Base-by-base conservation (phyloP, 306 rosid species). In the Cicer cuneatum region DNA sequence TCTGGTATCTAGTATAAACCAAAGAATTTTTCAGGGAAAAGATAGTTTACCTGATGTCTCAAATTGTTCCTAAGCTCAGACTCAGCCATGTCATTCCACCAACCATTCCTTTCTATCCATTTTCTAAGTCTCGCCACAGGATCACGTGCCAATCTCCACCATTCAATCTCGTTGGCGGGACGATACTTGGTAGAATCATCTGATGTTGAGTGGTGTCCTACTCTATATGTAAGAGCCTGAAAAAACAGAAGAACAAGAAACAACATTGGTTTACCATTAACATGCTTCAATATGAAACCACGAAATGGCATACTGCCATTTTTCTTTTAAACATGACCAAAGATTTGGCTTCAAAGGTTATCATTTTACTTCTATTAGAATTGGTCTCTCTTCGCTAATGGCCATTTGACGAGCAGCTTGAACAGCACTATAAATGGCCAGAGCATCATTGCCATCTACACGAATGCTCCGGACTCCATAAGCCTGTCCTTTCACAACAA, bases 101-200 rank as follows among this genome's bases (percentile, higher is more conserved):
- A 94, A 74, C 88, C 87, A 43, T 86, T 91, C 74, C 82, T 82
- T 87, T 91, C 93, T 45, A 94, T 85, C 98, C 98, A 94, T 71
- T 94, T 91, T 82, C 97, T 86, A 81, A 90, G 88, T 78, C 92
- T 87, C 65, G 84, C 83, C 66, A 94, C 90, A 19, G 97, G 96
- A 74, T 91, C 91, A 78, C 83, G 91, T 24, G 84, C 72, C 56
- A 38, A 38, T 79, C 85, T 91, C 97, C 97, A 94, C 86, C 90
- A 81, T 73, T 94, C 90, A 47, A 94, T 91, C 85, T 94, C 98
- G 64, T 77, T 71, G 10, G 73, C 80, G 0, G 90, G 79, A 42
- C 99, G 97, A 71, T 94, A 94, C 87, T 87, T 94, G 79, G 96
- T 92, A 1, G 99, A 94, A 76, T 94, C 99, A 75, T 94, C 99